These are phyloP conservation scores for Penicillium malachiteum DNA, from an alignment of 495 filamentous ascomycete genomes.

Conservation along the genomic window DNA sequence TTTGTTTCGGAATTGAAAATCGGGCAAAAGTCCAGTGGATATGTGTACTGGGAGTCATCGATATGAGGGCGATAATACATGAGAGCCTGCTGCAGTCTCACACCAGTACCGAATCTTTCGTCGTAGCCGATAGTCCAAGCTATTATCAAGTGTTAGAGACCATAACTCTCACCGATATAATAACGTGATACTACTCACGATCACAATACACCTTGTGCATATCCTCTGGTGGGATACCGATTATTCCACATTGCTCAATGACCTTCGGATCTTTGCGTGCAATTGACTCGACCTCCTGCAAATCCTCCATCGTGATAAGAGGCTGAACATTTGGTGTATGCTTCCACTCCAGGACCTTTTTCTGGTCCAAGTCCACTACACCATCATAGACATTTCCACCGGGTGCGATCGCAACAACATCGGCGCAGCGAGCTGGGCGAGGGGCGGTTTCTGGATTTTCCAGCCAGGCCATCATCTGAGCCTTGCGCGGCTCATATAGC, in stretches of 20 bases:
- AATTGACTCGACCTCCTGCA: constrained; percentile 82
- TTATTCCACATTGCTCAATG: constrained; percentile 85
- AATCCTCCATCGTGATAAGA: constrained; percentile 92
- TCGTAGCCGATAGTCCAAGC: constrained; percentile 97
- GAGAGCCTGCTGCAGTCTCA: constrained; percentile 86
- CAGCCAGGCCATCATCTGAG: constrained; percentile 82
- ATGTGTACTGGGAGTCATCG: constrained; percentile 89
- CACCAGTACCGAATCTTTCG: constrained; percentile 77
- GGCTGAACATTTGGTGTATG: constrained; percentile 79
- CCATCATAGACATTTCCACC: constrained; percentile 84
- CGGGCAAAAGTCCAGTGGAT: constrained; percentile 90
- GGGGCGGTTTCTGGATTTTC: constrained; percentile 57
- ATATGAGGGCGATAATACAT: constrained; percentile 92
- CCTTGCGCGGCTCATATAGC: constrained; percentile 85
- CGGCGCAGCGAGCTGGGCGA: constrained; percentile 71
- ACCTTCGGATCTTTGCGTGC: constrained; percentile 80
- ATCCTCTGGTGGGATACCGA: constrained; percentile 81
- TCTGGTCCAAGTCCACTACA: constrained; percentile 70
- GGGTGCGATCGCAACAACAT: constrained; percentile 81
- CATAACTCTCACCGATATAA: constrained; percentile 67
- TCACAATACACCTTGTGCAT: constrained; percentile 94
- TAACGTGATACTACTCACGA: constrained; percentile 60
- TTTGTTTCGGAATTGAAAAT: constrained; percentile 85
- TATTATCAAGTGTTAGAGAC: constrained; percentile 23
- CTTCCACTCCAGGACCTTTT: constrained; percentile 74